phyloP scores from a whole-genome alignment of 2,329 filamentous ascomycete genomes.

The Fusarium pseudonygamai region DNA sequence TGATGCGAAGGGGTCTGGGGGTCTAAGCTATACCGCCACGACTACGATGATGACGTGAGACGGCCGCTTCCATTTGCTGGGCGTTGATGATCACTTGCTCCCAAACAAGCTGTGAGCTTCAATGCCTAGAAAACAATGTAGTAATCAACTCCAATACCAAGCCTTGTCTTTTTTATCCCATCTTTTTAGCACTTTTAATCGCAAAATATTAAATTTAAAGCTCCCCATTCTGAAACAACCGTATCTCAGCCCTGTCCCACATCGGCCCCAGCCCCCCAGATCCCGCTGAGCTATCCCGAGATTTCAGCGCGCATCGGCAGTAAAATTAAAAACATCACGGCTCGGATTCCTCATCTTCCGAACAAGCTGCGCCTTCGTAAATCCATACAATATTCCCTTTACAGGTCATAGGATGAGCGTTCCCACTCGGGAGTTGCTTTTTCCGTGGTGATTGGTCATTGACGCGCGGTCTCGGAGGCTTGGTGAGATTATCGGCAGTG shows the following conservation, averaged over 20 bases:
- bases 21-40: conserved; percentile 25
- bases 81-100: neutral
- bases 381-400: neutral
- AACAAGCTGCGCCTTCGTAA: conserved; percentile 1
- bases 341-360: conserved; percentile 20
- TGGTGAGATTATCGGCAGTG: conserved; percentile 23
- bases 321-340: neutral
- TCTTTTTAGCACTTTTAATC: neutral
- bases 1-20: neutral
- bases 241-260: conserved; percentile 22
- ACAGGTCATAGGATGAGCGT: neutral
- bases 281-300: neutral
- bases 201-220: neutral
- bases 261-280: conserved; percentile 1
- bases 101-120: conserved; percentile 1
- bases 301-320: neutral
- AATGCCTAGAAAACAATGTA: neutral
- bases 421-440: neutral
- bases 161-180: neutral
- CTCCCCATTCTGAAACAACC: neutral
- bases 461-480: conserved; percentile 34
- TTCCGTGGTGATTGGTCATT: neutral
- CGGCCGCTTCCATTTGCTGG: conserved; percentile 22
- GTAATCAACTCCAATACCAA: conserved; percentile 2
- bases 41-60: conserved; percentile 41